phyloP scores from a whole-genome alignment of 768 basidiomycete species.

The Sporobolomyces phaffii region DNA sequence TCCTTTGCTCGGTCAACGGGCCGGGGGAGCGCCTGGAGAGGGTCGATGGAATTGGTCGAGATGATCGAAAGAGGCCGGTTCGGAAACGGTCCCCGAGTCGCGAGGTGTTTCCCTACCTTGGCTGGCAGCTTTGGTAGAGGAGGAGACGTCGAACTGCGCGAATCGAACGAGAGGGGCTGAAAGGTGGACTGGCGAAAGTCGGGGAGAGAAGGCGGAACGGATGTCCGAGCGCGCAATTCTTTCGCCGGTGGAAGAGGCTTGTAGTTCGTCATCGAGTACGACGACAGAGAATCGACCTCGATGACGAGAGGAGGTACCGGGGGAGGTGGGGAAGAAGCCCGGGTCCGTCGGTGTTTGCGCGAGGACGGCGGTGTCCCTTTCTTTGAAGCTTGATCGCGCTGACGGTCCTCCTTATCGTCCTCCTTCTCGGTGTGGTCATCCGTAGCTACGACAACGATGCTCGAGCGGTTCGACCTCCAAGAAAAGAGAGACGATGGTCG shows the following conservation, averaged over 20 bases:
- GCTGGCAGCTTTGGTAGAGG: not conserved
- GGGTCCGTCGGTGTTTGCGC: not conserved
- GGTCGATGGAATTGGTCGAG: not conserved
- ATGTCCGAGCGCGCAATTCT: too few species aligned
- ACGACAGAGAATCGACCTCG: constrained; percentile 1
- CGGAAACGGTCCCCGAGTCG: not conserved
- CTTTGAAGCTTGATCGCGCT: not conserved
- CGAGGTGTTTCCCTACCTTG: not conserved
- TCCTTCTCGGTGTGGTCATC: not conserved
- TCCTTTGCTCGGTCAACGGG: too few species aligned
- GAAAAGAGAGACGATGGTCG: constrained; percentile 1
- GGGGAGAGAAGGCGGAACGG: not conserved
- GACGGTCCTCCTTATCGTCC: not conserved
- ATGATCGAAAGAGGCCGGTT: not conserved
- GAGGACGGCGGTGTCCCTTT: not conserved
- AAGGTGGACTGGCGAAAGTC: not conserved
- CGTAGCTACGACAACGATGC: not conserved
- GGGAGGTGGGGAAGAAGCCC: not conserved
- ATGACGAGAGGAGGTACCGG: not conserved
- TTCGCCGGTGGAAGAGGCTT: not conserved
- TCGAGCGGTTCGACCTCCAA: not conserved
- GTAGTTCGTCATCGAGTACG: not conserved
- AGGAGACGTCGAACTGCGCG: not conserved
- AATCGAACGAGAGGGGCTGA: not conserved
- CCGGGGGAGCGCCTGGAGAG: not conserved